Percentiles rank a stretch among this genome's conserved stretches.
Evolutionary conservation across 2,329 filamentous ascomycete species (phyloP).

Genomic region (Raffaelea albimanens): DNA sequence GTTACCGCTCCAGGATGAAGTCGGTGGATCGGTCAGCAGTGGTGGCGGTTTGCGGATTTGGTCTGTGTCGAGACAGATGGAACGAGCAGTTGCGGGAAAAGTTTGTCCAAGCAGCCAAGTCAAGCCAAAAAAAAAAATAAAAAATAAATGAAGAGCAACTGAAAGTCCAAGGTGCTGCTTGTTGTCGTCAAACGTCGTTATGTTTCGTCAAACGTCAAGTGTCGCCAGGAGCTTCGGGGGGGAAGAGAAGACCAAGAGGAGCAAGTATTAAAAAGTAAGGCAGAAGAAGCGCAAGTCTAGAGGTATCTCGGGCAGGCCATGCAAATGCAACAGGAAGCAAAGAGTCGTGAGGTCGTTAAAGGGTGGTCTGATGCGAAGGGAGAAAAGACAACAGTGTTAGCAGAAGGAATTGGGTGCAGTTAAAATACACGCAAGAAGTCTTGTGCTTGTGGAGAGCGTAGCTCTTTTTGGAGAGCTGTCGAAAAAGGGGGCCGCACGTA

Average conservation of each 20-base stretch:
- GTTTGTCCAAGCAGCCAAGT: conserved; percentile 1
- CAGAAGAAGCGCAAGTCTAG: conserved; percentile 17
- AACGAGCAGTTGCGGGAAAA: not conserved
- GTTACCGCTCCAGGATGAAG: conserved; percentile 10
- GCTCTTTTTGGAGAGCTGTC: too few relatives aligned
- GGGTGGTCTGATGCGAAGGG: not conserved
- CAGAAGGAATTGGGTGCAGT: not conserved
- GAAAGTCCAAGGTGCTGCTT: too few relatives aligned
- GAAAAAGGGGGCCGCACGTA: too few relatives aligned
- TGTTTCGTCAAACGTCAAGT: too few relatives aligned
- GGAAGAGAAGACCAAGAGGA: too few relatives aligned
- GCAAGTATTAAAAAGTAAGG: too few relatives aligned
- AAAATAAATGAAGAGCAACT: too few relatives aligned
- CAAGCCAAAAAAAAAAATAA: too few relatives aligned
- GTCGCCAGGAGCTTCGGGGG: too few relatives aligned
- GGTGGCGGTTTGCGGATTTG: not conserved
- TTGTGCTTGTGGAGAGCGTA: not conserved
- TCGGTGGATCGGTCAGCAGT: not conserved
- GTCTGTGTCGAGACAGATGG: conserved; percentile 1
- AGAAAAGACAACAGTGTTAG: not conserved
- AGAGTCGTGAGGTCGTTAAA: conserved; percentile 20
- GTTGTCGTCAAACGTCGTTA: too few relatives aligned
- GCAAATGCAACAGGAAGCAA: conserved; percentile 6
- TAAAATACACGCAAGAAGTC: too few relatives aligned
- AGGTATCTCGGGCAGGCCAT: conserved; percentile 28